Conservation (phyloP, 2,329 filamentous ascomycete species). For the Metarhizium rileyi region DNA sequence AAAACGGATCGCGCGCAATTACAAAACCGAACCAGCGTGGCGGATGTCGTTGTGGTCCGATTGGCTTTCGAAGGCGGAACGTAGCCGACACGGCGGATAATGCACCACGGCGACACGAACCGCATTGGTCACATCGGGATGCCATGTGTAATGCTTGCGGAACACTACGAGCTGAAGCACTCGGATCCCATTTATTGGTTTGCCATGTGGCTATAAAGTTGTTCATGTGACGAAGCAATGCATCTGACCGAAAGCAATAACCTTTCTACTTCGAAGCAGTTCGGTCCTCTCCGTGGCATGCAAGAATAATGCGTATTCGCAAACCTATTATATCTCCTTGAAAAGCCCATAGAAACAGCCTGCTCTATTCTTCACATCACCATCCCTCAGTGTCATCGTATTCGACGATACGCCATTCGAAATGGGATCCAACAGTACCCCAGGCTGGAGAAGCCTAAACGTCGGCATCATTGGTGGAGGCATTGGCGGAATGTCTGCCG, state of each 20-base stretch:
- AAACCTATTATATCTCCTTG: too few species aligned
- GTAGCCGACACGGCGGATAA: conserved; percentile 1
- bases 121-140: neutral
- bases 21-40: neutral
- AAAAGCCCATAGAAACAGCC: too few species aligned
- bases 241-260: neutral
- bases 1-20: neutral
- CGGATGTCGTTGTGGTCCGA: neutral
- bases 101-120: neutral
- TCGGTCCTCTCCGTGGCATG: neutral
- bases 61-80: neutral
- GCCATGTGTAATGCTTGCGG: too few species aligned
- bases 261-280: neutral
- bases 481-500: conserved; percentile 37
- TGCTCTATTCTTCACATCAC: neutral
- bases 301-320: neutral
- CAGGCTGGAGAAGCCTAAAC: conserved; percentile 34
- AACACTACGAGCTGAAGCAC: too few species aligned
- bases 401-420: neutral
- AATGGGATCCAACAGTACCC: conserved; percentile 16
- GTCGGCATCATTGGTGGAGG: conserved; percentile 37
- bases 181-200: neutral
- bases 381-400: neutral
- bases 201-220: neutral
- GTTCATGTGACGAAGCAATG: neutral